These are phyloP conservation scores for Cercospora canescens DNA, from an alignment of 2,329 filamentous ascomycete species.

Conservation along the genomic window DNA sequence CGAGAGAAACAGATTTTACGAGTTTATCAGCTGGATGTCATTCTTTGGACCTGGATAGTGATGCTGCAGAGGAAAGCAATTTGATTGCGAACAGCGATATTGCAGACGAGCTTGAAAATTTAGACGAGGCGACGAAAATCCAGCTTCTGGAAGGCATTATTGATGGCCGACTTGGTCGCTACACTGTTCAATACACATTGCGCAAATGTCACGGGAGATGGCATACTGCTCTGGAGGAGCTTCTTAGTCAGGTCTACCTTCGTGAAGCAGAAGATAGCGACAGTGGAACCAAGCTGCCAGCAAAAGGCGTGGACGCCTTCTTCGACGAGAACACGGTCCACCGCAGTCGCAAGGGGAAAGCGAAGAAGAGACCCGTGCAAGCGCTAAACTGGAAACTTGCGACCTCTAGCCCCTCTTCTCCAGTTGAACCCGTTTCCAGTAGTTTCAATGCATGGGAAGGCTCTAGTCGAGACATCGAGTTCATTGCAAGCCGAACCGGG, in stretches of 20 bases:
- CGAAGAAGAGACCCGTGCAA: constrained; percentile 39
- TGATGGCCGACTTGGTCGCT: constrained; percentile 60
- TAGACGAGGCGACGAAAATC: constrained; percentile 64
- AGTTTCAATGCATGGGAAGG: constrained; percentile 59
- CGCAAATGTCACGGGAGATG: constrained; percentile 68
- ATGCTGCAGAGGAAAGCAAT: constrained; percentile 23
- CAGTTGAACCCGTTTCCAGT: constrained; percentile 23
- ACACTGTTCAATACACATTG: constrained; percentile 67
- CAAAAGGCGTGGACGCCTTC: constrained; percentile 83
- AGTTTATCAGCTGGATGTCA: constrained; percentile 51
- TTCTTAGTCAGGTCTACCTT: constrained; percentile 78
- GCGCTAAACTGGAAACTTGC: constrained; percentile 30
- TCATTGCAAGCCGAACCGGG: constrained; percentile 56
- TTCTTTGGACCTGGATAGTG: constrained; percentile 30
- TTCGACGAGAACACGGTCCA: constrained; percentile 56
- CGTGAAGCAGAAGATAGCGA: constrained; percentile 62
- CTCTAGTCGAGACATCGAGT: constrained; percentile 59
- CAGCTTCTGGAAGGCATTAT: constrained; percentile 69
- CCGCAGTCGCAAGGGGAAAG: constrained; percentile 48
- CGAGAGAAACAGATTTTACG: constrained; percentile 52
- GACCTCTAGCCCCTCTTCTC: constrained; percentile 31
- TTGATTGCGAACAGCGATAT: constrained; percentile 26
- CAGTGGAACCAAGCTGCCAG: constrained; percentile 43
- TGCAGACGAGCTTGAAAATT: constrained; percentile 39
- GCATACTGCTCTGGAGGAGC: constrained; percentile 71